These are phyloP conservation scores for Spathaspora arborariae DNA, from an alignment of 805 yeast genomes.

Conservation along the genomic window DNA sequence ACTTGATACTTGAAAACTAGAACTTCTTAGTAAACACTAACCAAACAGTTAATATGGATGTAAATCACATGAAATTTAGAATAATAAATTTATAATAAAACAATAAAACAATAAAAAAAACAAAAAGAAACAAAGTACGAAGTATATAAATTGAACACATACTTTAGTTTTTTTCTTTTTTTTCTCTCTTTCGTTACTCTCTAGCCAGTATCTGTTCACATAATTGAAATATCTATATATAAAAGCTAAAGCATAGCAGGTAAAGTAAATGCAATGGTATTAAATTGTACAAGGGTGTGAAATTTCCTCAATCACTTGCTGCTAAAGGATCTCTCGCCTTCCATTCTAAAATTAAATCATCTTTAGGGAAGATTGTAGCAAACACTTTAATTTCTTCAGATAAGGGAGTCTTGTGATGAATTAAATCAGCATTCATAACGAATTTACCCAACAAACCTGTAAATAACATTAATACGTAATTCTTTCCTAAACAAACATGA, in stretches of 20 bases:
- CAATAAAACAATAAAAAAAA: neutral
- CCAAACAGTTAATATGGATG: neutral
- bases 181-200: no score
- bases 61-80: neutral
- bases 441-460: conserved; percentile 91
- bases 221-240: neutral
- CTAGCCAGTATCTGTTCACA: neutral
- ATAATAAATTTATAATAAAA: neutral
- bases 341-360: conserved; percentile 82
- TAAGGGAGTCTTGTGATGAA: conserved; percentile 76
- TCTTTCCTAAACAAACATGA: conserved; percentile 93
- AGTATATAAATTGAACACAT: neutral
- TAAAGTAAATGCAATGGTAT: neutral
- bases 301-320: neutral
- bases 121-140: neutral
- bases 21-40: neutral
- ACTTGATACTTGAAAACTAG: neutral
- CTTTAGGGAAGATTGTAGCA: conserved; percentile 97
- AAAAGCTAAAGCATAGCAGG: neutral
- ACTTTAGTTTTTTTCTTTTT: neutral
- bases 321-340: conserved; percentile 54
- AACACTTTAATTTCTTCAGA: conserved; percentile 93
- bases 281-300: neutral
- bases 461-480: conserved; percentile 86
- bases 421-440: conserved; percentile 72